phyloP scores from a whole-genome alignment of 345 rosid genomes.

The Punica granatum region DNA sequence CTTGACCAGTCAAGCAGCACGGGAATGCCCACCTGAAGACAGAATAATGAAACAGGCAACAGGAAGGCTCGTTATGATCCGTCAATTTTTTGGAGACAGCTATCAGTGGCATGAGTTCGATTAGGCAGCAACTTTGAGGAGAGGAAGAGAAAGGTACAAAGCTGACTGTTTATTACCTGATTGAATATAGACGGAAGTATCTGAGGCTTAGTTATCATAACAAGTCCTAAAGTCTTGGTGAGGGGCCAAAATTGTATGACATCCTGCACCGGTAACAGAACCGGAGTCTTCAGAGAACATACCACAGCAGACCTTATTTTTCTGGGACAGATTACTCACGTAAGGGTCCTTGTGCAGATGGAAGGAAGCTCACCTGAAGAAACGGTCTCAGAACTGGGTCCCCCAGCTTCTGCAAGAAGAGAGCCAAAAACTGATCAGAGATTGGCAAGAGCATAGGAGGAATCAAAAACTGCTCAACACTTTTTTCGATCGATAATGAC shows the following conservation, averaged over 20 bases:
- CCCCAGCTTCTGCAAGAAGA: conserved; percentile 54
- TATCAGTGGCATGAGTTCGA: not conserved
- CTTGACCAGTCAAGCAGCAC: conserved; percentile 79
- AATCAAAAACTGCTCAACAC: not conserved
- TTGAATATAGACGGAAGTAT: conserved; percentile 72
- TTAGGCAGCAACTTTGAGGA: not conserved
- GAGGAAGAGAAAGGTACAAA: not conserved
- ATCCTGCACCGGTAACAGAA: conserved; percentile 35
- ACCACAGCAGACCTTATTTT: no score
- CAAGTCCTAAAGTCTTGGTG: conserved; percentile 87
- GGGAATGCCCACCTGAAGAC: conserved; percentile 62
- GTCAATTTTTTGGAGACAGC: not conserved
- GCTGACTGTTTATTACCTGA: conserved; percentile 42
- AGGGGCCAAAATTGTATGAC: conserved; percentile 81
- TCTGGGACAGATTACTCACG: no score
- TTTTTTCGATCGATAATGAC: not conserved
- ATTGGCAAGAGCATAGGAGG: not conserved
- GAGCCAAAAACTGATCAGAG: conserved; percentile 9
- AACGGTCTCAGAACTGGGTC: conserved; percentile 85
- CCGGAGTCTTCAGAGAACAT: not conserved
- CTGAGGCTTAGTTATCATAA: conserved; percentile 79
- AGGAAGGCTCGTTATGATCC: not conserved
- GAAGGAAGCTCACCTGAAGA: conserved; percentile 54
- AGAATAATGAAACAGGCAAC: not conserved
- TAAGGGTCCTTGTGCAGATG: not conserved